A percentile compares a stretch with the other conserved stretches of the same genome.
phyloP scores from a whole-genome alignment of 108 stramenopile species.

The Nannochloropsis granulata region DNA sequence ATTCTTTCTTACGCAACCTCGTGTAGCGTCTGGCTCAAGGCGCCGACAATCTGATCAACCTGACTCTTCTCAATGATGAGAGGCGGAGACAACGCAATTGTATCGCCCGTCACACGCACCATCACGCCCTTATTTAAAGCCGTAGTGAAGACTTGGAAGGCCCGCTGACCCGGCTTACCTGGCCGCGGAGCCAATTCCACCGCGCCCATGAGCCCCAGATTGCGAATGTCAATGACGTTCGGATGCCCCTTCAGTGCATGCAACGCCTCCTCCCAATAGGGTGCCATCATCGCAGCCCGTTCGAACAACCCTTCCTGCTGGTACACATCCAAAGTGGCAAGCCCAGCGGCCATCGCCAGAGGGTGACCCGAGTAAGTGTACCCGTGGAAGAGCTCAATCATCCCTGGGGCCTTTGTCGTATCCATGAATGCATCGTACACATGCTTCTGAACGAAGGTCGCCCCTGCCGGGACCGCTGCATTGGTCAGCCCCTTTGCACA shows the following conservation, averaged over 20 bases:
- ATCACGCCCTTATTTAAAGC: neutral
- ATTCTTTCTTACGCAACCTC: neutral
- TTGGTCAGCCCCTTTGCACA: slow-evolving; percentile 11
- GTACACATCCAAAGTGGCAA: slow-evolving; percentile 1
- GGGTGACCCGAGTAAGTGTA: slow-evolving; percentile 8
- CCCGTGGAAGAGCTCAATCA: slow-evolving; percentile 10
- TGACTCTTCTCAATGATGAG: neutral
- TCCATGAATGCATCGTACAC: slow-evolving; percentile 1
- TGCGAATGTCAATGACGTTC: neutral
- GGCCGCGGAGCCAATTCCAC: neutral
- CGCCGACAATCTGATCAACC: neutral
- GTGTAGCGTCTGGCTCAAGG: neutral
- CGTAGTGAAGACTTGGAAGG: neutral
- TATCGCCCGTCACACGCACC: neutral
- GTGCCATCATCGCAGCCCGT: neutral
- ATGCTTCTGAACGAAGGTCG: neutral
- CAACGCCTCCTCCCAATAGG: neutral
- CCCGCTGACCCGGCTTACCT: neutral
- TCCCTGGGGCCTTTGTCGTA: neutral
- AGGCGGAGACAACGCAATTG: neutral
- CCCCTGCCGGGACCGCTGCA: slow-evolving; percentile 3
- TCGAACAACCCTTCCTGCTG: slow-evolving; percentile 1
- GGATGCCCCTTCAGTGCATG: neutral
- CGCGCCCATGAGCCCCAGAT: slow-evolving; percentile 4
- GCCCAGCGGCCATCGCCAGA: slow-evolving; percentile 3